A percentile compares a stretch with the other conserved stretches of the same genome.
Evolutionary conservation across 352 stramenopile species (phyloP).

Genomic region (Pythium monospermum): DNA sequence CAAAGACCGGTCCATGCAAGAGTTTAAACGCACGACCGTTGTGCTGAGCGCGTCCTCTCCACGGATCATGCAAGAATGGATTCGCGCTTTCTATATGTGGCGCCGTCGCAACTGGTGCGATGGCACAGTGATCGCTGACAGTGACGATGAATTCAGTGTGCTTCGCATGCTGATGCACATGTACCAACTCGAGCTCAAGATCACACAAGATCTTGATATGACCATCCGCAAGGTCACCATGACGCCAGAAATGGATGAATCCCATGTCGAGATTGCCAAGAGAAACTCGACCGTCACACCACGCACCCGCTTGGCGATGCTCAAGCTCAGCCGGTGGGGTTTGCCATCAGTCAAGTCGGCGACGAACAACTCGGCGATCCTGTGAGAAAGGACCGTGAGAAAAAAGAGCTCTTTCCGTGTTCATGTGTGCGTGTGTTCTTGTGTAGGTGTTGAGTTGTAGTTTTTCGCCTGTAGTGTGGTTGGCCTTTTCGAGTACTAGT

Average conservation of each 20-base stretch:
- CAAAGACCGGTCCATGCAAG: conserved; percentile 59
- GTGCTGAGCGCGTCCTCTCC: conserved; percentile 52
- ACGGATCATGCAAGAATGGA: conserved; percentile 50
- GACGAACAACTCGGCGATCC: conserved; percentile 15
- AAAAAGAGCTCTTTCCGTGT: neutral
- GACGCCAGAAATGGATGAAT: conserved; percentile 26
- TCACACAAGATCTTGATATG: conserved; percentile 36
- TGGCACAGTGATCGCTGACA: conserved; percentile 47
- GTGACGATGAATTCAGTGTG: conserved; percentile 59
- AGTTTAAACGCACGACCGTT: conserved; percentile 50
- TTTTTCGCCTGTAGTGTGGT: too few species aligned
- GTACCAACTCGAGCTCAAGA: conserved; percentile 55
- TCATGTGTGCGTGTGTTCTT: neutral
- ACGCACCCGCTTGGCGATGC: conserved; percentile 20
- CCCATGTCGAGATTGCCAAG: conserved; percentile 14
- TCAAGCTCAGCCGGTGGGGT: conserved; percentile 20
- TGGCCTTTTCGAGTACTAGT: too few species aligned
- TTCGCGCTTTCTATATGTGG: conserved; percentile 66
- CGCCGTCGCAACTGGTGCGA: conserved; percentile 75
- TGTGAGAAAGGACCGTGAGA: too few species aligned
- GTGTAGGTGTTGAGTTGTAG: too few species aligned
- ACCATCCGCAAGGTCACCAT: conserved; percentile 48
- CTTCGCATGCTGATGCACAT: conserved; percentile 68
- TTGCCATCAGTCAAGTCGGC: conserved; percentile 16
- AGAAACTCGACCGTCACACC: conserved; percentile 25